Evolutionary conservation across 2,329 filamentous ascomycete genomes (phyloP).

Genomic region (Tolypocladium paradoxum): DNA sequence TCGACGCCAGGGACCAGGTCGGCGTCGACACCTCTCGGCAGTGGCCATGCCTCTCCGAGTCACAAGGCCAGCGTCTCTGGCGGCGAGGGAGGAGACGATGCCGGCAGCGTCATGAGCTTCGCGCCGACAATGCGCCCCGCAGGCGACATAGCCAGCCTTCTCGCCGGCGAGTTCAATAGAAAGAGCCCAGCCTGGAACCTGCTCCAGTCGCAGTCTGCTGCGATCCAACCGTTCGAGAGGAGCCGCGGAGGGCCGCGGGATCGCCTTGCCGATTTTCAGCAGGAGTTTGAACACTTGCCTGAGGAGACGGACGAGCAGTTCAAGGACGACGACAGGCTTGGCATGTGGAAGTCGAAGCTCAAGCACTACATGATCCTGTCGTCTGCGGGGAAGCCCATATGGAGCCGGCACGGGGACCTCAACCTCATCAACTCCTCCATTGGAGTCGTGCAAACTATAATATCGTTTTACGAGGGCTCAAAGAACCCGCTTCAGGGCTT

Average conservation of each 20-base stretch:
- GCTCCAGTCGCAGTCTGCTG: constrained; percentile 50
- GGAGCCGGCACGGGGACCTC: constrained; percentile 87
- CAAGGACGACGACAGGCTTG: constrained; percentile 49
- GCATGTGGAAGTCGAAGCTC: constrained; percentile 78
- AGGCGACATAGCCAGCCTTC: constrained; percentile 71
- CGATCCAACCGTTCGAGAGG: constrained; percentile 50
- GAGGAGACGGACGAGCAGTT: constrained; percentile 33
- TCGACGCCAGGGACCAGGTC: constrained; percentile 26
- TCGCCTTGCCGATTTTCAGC: constrained; percentile 54
- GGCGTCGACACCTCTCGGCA: constrained; percentile 25
- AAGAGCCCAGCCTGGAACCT: constrained; percentile 60
- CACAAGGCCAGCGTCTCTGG: constrained; percentile 17
- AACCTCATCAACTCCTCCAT: constrained; percentile 87
- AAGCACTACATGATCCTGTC: constrained; percentile 98
- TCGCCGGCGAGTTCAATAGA: constrained; percentile 58
- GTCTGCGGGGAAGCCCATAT: constrained; percentile 93
- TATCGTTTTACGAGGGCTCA: constrained; percentile 84
- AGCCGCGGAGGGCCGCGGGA: constrained; percentile 33
- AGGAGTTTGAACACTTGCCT: constrained; percentile 69
- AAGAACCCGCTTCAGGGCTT: constrained; percentile 73
- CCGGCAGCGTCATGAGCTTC: constrained; percentile 55
- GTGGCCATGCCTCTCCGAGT: constrained; percentile 29
- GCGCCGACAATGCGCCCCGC: constrained; percentile 50
- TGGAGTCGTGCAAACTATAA: constrained; percentile 91
- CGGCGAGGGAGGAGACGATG: constrained; percentile 45